Conservation (phyloP, 2,329 filamentous ascomycete species). For the Cladosporium cucumerinum region DNA sequence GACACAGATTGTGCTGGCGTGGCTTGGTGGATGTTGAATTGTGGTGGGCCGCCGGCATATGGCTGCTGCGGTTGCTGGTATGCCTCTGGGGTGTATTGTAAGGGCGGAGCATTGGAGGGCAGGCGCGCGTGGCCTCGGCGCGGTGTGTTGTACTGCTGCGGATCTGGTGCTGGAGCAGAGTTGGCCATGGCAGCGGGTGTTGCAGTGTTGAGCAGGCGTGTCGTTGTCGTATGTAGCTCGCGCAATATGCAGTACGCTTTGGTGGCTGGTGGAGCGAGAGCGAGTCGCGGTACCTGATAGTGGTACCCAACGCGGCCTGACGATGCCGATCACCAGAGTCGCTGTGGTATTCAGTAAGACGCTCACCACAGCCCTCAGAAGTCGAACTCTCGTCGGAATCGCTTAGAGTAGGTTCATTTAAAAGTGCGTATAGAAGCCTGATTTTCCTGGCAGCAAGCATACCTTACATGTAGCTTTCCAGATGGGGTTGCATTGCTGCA, state of each 20-base stretch:
- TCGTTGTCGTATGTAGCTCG: neutral
- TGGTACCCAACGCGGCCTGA: neutral
- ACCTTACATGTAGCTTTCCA: neutral
- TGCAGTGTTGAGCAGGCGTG: neutral
- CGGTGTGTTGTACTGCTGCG: conserved; percentile 7
- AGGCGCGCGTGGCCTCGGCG: conserved; percentile 13
- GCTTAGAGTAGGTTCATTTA: neutral
- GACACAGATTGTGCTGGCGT: conserved; percentile 22
- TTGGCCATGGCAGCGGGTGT: neutral
- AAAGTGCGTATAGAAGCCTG: neutral
- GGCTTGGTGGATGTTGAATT: conserved; percentile 58
- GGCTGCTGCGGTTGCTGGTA: conserved; percentile 50
- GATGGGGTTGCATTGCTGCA: neutral
- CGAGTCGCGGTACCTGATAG: neutral
- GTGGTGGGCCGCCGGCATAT: conserved; percentile 47
- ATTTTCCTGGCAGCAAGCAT: neutral
- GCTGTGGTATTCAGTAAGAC: neutral
- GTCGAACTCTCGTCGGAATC: neutral
- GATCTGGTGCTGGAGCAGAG: neutral
- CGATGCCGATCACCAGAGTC: neutral
- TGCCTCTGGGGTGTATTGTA: conserved; percentile 18
- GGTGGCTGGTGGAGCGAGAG: neutral
- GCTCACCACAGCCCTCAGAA: neutral
- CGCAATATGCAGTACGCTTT: neutral
- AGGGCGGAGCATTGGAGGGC: conserved; percentile 18